Base-by-base conservation (phyloP, 2,329 filamentous ascomycete species). In the Ceratocystis variospora region DNA sequence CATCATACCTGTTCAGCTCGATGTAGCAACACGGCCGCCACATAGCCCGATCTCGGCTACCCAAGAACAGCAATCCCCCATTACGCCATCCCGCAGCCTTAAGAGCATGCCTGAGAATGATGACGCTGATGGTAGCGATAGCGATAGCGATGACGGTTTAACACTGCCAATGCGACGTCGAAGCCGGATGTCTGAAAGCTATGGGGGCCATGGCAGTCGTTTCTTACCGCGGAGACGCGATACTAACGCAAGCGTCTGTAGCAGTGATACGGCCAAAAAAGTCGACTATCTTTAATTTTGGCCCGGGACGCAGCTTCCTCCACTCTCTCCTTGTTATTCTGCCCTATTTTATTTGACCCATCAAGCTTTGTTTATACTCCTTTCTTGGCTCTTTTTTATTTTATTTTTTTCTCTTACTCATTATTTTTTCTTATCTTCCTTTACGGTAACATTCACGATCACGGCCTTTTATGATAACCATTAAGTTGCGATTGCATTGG, bases 1-100 rank as follows among this genome's bases (percentile, higher is more conserved):
- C 45, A 70, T 73, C n/a, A 71, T 74, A 69, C 70, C 72, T 17
- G 68, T 72, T 15, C 70, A 72, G 57, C 61, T 66, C 70, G 17
- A 70, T 67, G 3, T 70, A 70, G 33, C 68, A 61, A 45, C 68
- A 69, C 45, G 50, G 12, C 62, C 61, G 46, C 50, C 41, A 44
- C 63, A 68, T 28, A 22, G 10, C 15, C 63, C 61, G 28, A 66
- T 61, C 12, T 63, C 64, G 28, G 50, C 22, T 15, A 17, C 45
- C 46, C 45, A 61, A 55, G 37, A 61, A 15, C 50, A 53, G 10
- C 50, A 67, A 19, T 22, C 66, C 0, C 33, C 41, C 25, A 4
- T 59, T 37, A 31, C 31, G 12, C 55, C 55, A n/a, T 37, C 55
- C 8, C 55, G 55, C 28, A 59, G 55, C 37, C 55, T 59, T n/a